Percentiles rank a stretch among this genome's conserved stretches.
Conservation (phyloP, 768 basidiomycete species). For the Boletellus ananas region DNA sequence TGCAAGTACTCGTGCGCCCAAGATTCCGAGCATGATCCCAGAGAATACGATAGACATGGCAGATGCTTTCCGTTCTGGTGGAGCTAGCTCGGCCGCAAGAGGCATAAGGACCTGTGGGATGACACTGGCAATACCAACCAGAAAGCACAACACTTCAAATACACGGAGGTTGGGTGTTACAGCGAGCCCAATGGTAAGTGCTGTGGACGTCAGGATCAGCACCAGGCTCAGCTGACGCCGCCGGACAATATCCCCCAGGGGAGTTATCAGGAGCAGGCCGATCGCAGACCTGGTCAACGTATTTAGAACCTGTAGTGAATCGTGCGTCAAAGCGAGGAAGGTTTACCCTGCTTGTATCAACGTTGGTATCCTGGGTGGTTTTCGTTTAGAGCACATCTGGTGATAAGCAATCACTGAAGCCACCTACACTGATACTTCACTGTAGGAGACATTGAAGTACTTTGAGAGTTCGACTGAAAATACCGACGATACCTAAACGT, state of each 20-base stretch:
- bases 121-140: conserved; percentile 69
- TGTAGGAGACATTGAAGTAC: conserved; percentile 38
- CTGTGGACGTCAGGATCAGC: conserved; percentile 50
- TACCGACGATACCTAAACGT: background rate
- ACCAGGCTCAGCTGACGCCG: conserved; percentile 66
- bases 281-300: conserved; percentile 52
- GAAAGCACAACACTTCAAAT: conserved; percentile 66
- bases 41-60: conserved; percentile 75
- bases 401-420: conserved; percentile 35
- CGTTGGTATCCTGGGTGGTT: conserved; percentile 65
- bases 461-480: conserved; percentile 33
- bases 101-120: conserved; percentile 75
- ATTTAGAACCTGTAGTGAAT: background rate
- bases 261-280: conserved; percentile 72
- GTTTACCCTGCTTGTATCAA: conserved; percentile 68
- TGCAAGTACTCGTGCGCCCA: conserved; percentile 69
- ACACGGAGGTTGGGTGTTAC: conserved; percentile 53
- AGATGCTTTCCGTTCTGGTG: conserved; percentile 64
- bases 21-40: conserved; percentile 65
- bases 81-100: conserved; percentile 77
- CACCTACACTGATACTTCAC: conserved; percentile 27
- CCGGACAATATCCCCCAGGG: conserved; percentile 79
- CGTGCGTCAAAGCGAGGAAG: conserved; percentile 40
- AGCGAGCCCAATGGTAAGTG: conserved; percentile 69
- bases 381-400: conserved; percentile 32